Percentiles rank a stretch among this genome's conserved stretches.
phyloP scores from a whole-genome alignment of 495 filamentous ascomycete genomes.

The Recurvomyces mirabilis region DNA sequence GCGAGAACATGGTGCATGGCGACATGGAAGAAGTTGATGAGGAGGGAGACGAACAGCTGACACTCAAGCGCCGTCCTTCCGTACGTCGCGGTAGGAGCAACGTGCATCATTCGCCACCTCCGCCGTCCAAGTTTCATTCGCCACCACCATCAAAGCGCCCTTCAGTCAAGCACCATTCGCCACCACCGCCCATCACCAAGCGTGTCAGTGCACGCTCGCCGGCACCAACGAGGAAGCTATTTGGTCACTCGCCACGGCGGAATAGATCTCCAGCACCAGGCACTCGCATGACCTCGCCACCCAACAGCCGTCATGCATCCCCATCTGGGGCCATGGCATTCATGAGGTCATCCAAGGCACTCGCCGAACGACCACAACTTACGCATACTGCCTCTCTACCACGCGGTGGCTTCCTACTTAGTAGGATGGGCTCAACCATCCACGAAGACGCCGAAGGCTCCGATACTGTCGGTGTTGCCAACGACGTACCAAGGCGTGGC shows the following conservation, averaged over 20 bases:
- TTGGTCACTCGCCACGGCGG: conserved; percentile 57
- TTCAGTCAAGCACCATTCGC: conserved; percentile 6
- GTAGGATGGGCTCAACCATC: conserved; percentile 9
- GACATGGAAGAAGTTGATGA: conserved; percentile 25
- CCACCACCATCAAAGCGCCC: conserved; percentile 6
- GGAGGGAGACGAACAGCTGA: neutral
- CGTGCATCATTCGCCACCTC: conserved; percentile 25
- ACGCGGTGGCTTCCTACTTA: conserved; percentile 13
- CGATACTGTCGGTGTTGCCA: conserved; percentile 20
- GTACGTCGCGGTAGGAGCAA: conserved; percentile 41
- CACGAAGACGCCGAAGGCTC: conserved; percentile 8
- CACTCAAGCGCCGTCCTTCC: conserved; percentile 6
- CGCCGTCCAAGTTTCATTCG: conserved; percentile 8
- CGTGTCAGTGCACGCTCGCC: conserved; percentile 15
- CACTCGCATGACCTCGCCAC: conserved; percentile 51
- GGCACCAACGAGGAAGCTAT: conserved; percentile 50
- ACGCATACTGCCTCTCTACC: conserved; percentile 31
- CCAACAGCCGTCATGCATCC: conserved; percentile 42
- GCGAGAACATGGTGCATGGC: conserved; percentile 35
- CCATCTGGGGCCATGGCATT: conserved; percentile 38
- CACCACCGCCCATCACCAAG: conserved; percentile 13
- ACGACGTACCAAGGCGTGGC: conserved; percentile 40
- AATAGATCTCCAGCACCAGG: conserved; percentile 46
- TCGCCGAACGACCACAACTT: conserved; percentile 28
- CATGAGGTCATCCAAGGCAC: conserved; percentile 9